phyloP scores from a whole-genome alignment of 352 stramenopile genomes.

The Phytophthora cactorum region DNA sequence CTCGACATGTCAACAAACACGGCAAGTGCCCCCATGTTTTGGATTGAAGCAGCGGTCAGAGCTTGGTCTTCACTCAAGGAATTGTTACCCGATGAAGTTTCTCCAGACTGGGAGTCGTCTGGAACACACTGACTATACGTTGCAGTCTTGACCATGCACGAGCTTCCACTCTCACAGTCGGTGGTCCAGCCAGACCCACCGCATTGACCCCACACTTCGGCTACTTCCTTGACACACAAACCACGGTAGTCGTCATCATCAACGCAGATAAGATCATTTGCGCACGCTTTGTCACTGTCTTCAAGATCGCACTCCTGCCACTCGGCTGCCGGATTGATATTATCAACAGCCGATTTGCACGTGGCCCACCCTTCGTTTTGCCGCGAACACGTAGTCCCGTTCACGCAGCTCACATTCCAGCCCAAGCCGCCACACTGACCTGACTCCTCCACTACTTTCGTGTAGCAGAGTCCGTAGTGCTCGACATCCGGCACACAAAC shows the following conservation, averaged over 20 bases:
- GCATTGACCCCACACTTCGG: slow-evolving; percentile 36
- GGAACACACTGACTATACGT: slow-evolving; percentile 41
- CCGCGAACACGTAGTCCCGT: slow-evolving; percentile 21
- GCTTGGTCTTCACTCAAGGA: neutral
- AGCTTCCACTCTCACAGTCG: slow-evolving; percentile 20
- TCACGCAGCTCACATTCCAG: slow-evolving; percentile 31
- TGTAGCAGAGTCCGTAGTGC: slow-evolving; percentile 31
- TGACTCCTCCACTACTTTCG: slow-evolving; percentile 11
- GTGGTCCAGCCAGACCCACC: slow-evolving; percentile 35
- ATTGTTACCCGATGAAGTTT: neutral
- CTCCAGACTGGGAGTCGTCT: slow-evolving; percentile 5
- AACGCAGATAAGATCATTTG: slow-evolving; percentile 28
- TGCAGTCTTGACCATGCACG: slow-evolving; percentile 25
- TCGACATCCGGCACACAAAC: slow-evolving; percentile 25
- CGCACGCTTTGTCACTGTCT: slow-evolving; percentile 22
- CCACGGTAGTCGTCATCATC: slow-evolving; percentile 39
- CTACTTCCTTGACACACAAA: slow-evolving; percentile 27
- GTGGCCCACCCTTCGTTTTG: slow-evolving; percentile 29
- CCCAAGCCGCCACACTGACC: slow-evolving; percentile 23
- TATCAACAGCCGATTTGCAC: slow-evolving; percentile 14
- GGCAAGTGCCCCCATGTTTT: neutral
- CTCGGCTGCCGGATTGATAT: slow-evolving; percentile 4
- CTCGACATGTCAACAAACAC: slow-evolving; percentile 18
- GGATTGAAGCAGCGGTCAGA: neutral
- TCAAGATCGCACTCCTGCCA: slow-evolving; percentile 30